Percentiles rank a stretch among this genome's conserved stretches.
Conservation (phyloP, 2,329 filamentous ascomycete genomes). For the Diaporthe vaccinii region DNA sequence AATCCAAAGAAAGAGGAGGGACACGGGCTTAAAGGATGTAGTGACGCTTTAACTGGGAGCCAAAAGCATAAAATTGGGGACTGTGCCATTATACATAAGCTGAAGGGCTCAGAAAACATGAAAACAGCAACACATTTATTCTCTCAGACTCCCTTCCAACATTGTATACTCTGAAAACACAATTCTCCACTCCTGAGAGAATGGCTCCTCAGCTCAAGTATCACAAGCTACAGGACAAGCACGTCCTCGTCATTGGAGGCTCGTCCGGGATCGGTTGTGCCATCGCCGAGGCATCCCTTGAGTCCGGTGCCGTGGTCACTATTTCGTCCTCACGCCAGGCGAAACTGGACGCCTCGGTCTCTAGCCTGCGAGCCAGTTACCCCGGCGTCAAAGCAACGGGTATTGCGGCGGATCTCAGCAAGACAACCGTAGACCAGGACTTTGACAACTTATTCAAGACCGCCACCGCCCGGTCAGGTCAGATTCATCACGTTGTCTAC, state of each 20-base stretch:
- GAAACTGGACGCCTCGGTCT: slow-evolving; percentile 62
- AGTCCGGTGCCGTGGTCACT: slow-evolving; percentile 66
- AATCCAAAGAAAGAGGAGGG: neutral
- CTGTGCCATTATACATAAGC: no score
- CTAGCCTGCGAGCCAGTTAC: slow-evolving; percentile 39
- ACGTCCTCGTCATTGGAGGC: slow-evolving; percentile 73
- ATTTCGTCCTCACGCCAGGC: slow-evolving; percentile 69
- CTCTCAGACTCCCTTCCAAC: neutral
- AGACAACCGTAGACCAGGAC: slow-evolving; percentile 48
- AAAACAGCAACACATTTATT: neutral
- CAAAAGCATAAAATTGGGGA: neutral
- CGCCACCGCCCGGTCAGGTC: neutral
- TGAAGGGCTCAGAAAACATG: neutral
- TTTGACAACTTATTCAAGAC: slow-evolving; percentile 47
- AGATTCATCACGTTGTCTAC: slow-evolving; percentile 46
- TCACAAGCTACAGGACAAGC: slow-evolving; percentile 51
- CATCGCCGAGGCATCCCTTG: slow-evolving; percentile 70
- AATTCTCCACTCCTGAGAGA: no score
- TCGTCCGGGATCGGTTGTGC: slow-evolving; percentile 73
- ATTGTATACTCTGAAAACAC: neutral
- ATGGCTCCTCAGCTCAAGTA: slow-evolving; percentile 47
- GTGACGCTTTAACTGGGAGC: neutral
- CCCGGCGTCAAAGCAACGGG: slow-evolving; percentile 43
- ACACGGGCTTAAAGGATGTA: neutral
- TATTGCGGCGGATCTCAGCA: slow-evolving; percentile 46